Conservation (phyloP, 768 basidiomycete genomes). For the Lentinula lateritia region DNA sequence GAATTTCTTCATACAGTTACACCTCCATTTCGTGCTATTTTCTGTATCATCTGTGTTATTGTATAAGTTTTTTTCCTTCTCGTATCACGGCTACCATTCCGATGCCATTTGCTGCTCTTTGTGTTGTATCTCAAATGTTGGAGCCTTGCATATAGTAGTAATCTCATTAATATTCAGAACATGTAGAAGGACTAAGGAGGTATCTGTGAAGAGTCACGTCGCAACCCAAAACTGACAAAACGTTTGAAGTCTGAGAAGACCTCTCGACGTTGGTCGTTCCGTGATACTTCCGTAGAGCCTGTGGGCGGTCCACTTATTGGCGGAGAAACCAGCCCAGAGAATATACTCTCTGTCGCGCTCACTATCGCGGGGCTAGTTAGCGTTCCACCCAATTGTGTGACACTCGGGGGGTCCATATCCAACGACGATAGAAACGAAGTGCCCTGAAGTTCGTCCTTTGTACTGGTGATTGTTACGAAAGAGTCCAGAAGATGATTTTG, state of each 20-base stretch:
- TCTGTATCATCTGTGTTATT: neutral
- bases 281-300: slow-evolving; percentile 45
- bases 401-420: slow-evolving; percentile 86
- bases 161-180: neutral
- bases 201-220: slow-evolving; percentile 51
- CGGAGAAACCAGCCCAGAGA: slow-evolving; percentile 56
- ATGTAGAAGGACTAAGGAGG: slow-evolving; percentile 3
- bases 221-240: slow-evolving; percentile 84
- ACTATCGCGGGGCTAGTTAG: slow-evolving; percentile 56
- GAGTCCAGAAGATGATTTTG: slow-evolving; percentile 89
- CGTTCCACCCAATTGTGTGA: slow-evolving; percentile 40
- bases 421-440: slow-evolving; percentile 90
- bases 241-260: slow-evolving; percentile 87
- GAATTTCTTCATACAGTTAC: too few species aligned
- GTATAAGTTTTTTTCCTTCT: neutral
- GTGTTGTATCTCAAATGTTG: neutral
- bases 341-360: slow-evolving; percentile 44
- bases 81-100: too few species aligned
- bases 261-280: slow-evolving; percentile 54
- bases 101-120: neutral
- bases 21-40: too few species aligned
- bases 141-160: neutral
- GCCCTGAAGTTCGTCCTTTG: slow-evolving; percentile 79
- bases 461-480: slow-evolving; percentile 91
- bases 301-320: slow-evolving; percentile 59